These are phyloP conservation scores for Ophiostoma tasmaniense DNA, from an alignment of 2,329 filamentous ascomycete species.

Conservation along the genomic window DNA sequence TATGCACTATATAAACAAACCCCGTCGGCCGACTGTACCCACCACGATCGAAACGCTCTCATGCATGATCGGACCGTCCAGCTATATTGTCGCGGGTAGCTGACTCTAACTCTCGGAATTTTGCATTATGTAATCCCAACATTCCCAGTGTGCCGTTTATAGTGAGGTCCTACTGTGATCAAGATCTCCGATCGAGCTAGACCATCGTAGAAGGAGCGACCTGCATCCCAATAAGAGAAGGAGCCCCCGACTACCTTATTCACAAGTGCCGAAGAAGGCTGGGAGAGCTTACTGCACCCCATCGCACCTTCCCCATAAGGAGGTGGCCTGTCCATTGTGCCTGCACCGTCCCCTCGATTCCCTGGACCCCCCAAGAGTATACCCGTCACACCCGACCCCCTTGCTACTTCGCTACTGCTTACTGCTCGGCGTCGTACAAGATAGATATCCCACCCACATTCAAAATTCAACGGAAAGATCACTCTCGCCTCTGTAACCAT, in stretches of 20 bases:
- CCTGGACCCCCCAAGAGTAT: background rate
- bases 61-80: background rate
- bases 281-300: background rate
- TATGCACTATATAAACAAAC: background rate
- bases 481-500: background rate
- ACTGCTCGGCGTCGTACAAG: background rate
- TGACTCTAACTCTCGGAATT: background rate
- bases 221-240: background rate
- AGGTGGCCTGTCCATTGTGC: background rate
- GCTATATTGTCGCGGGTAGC: background rate
- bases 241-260: background rate
- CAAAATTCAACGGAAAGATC: background rate
- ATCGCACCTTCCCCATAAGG: background rate
- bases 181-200: background rate
- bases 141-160: background rate
- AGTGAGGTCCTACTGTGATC: background rate
- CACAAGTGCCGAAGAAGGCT: background rate
- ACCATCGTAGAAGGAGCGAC: background rate
- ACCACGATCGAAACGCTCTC: background rate
- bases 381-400: background rate
- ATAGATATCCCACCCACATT: conserved; percentile 1
- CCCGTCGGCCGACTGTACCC: background rate
- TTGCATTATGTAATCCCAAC: background rate
- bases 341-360: background rate
- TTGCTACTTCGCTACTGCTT: conserved; percentile 8